These are phyloP conservation scores for Cairneyella variabilis DNA, from an alignment of 495 filamentous ascomycete genomes.

Conservation along the genomic window DNA sequence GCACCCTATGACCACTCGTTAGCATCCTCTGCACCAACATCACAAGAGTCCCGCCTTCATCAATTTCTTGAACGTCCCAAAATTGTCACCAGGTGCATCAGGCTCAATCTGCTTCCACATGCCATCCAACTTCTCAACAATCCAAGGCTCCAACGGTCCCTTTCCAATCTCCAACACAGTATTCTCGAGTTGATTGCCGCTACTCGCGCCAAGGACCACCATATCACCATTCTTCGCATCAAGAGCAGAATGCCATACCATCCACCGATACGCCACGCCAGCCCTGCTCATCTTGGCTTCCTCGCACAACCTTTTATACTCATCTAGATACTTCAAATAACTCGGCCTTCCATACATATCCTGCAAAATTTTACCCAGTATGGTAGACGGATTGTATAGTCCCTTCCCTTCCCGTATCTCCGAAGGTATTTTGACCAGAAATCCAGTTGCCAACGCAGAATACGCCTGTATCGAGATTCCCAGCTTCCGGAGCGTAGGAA, in stretches of 20 bases:
- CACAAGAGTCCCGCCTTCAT: background rate
- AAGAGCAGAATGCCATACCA: constrained; percentile 46
- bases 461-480: constrained; percentile 43
- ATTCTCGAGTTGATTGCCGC: constrained; percentile 41
- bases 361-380: constrained; percentile 34
- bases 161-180: constrained; percentile 43
- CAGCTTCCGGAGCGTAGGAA: constrained; percentile 41
- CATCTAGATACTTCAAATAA: constrained; percentile 37
- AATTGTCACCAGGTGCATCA: constrained; percentile 16
- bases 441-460: constrained; percentile 27
- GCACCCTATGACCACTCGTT: too few species aligned
- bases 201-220: constrained; percentile 48
- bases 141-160: constrained; percentile 44
- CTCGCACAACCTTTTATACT: constrained; percentile 41
- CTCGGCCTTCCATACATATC: constrained; percentile 39
- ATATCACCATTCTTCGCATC: constrained; percentile 46
- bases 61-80: constrained; percentile 14
- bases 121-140: constrained; percentile 40
- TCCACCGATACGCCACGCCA: constrained; percentile 54
- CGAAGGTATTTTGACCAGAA: constrained; percentile 38
- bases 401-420: constrained; percentile 26
- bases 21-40: background rate
- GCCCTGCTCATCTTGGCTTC: constrained; percentile 39
- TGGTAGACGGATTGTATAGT: constrained; percentile 32
- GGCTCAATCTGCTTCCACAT: constrained; percentile 41